Evolutionary conservation across 495 filamentous ascomycete genomes (phyloP).

Genomic region (Thozetella sp.): DNA sequence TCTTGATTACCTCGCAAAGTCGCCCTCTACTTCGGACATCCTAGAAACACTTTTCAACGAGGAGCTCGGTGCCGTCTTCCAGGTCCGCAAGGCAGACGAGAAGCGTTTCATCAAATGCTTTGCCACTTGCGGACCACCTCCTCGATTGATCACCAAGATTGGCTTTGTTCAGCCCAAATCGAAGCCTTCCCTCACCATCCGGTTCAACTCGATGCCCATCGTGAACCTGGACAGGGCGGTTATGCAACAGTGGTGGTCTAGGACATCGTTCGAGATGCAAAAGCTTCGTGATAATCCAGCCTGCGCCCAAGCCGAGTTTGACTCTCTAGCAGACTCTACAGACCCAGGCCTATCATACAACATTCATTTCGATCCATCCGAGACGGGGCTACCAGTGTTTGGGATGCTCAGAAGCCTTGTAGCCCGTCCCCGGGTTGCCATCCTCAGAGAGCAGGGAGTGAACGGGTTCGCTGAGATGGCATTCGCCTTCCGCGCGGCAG

Average conservation of each 20-base stretch:
- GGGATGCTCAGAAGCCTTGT: conserved; percentile 71
- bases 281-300: conserved; percentile 84
- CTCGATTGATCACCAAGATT: conserved; percentile 78
- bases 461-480: conserved; percentile 92
- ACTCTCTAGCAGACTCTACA: conserved; percentile 69
- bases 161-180: conserved; percentile 65
- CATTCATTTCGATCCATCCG: conserved; percentile 78
- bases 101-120: conserved; percentile 87
- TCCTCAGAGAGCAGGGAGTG: conserved; percentile 90
- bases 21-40: conserved; percentile 60
- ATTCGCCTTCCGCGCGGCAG: conserved; percentile 84
- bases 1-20: conserved; percentile 69
- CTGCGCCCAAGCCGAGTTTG: conserved; percentile 86
- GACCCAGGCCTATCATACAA: conserved; percentile 88
- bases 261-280: conserved; percentile 90
- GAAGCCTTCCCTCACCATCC: conserved; percentile 82
- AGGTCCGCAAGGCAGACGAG: conserved; percentile 83
- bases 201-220: conserved; percentile 63
- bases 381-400: conserved; percentile 72
- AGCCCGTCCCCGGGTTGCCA: conserved; percentile 83
- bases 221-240: conserved; percentile 67
- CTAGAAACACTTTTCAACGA: conserved; percentile 89
- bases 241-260: conserved; percentile 87
- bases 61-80: conserved; percentile 96
- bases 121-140: conserved; percentile 86